Evolutionary conservation across 768 basidiomycete species (phyloP), one percentile per base, ranked within the genome.

Genomic region (Hemileccinum impolitum): DNA sequence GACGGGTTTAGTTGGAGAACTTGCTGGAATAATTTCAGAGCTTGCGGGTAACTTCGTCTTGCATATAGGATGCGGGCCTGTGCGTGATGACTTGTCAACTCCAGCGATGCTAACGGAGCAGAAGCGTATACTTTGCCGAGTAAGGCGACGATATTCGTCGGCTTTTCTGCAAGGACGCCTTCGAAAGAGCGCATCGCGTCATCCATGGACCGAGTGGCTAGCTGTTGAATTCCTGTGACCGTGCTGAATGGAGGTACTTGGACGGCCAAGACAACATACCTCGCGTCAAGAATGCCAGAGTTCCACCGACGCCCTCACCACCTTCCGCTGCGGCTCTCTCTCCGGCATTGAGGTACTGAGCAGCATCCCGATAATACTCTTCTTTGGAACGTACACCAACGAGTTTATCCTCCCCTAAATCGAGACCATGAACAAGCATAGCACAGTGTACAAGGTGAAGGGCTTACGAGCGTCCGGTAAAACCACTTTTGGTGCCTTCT

Each of bases 11-110:
- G 77, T 26, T 78, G 74, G 11, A 98, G 75, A 9, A 94, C 85
- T 41, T 84, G 82, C 64, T 97, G 95, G 65, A 95, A 97, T 6
- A 85, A 61, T 54, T 86, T 85, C 23, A 99, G 77, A 3, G 96
- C 86, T 39, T 86, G 83, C 21, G 82, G 77, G 59, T 82, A 90
- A 56, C 85, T 80, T 38, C 90, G 78, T 45, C 84, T 76, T 9
- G 88, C 81, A 62, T 94, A 94, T 12, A 90, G 73, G 47, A 96
- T 88, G 46, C 94, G 80, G 1, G 89, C 95, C 85, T 92, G 6
- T 30, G 6, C 37, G 17, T 19, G 4, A 10, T 17, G 4, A 25
- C 37, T 8, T n/a, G 30, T 59, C 42, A 58, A 43, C 21, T 39
- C 39, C 17, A 23, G 12, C 21, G n/a, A 17, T 14, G 6, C 26